These are phyloP conservation scores for Pisolithus tinctorius DNA, from an alignment of 768 basidiomycete species.

Conservation along the genomic window DNA sequence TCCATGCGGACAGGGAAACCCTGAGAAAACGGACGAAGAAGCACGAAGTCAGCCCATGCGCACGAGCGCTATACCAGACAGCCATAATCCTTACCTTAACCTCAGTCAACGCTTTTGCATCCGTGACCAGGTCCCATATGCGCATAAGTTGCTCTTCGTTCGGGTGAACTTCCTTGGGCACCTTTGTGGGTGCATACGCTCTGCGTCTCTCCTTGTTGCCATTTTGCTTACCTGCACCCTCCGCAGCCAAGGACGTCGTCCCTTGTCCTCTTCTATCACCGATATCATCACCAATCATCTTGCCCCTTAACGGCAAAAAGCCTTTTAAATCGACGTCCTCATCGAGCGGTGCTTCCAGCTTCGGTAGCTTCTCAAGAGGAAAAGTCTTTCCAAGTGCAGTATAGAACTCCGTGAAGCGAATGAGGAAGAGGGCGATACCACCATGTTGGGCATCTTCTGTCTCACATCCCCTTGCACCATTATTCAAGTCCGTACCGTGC, in stretches of 20 bases:
- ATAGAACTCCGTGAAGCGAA: slow-evolving; percentile 59
- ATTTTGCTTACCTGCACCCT: slow-evolving; percentile 18
- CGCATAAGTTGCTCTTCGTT: slow-evolving; percentile 96
- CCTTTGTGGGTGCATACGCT: slow-evolving; percentile 17
- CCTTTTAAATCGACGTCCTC: slow-evolving; percentile 89
- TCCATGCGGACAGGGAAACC: slow-evolving; percentile 20
- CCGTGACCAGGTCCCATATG: slow-evolving; percentile 74
- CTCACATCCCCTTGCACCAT: slow-evolving; percentile 13
- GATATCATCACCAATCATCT: slow-evolving; percentile 38
- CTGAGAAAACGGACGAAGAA: slow-evolving; percentile 9
- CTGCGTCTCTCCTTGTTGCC: slow-evolving; percentile 3
- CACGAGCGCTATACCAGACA: too few relatives aligned
- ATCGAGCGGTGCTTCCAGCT: slow-evolving; percentile 59
- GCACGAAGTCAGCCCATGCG: neutral
- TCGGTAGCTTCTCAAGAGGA: slow-evolving; percentile 55
- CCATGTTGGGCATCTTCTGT: slow-evolving; percentile 20
- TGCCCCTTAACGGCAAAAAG: slow-evolving; percentile 72
- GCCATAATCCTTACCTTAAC: slow-evolving; percentile 43
- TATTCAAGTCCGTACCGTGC: slow-evolving; percentile 10
- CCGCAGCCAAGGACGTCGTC: slow-evolving; percentile 14
- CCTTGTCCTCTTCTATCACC: slow-evolving; percentile 1
- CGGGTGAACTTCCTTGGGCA: slow-evolving; percentile 58
- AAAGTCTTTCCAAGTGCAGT: slow-evolving; percentile 58
- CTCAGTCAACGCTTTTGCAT: slow-evolving; percentile 55
- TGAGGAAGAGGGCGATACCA: slow-evolving; percentile 58